Conservation (phyloP, 345 rosid genomes). For the Pistacia atlantica region DNA sequence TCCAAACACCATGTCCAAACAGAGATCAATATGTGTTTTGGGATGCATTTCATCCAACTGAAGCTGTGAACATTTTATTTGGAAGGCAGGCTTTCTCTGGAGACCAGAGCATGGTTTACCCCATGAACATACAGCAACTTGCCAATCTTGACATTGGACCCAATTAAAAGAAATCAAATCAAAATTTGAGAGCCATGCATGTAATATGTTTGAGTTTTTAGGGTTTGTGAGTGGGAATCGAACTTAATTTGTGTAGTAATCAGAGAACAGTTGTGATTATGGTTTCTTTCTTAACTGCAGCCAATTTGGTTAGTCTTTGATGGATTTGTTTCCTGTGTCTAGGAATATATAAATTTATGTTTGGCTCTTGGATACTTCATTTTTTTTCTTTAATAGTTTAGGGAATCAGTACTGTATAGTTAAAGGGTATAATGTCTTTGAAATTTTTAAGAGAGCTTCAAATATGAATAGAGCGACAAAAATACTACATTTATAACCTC, state of each 20-base stretch:
- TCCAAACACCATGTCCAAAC: constrained; percentile 80
- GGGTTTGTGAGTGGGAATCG: neutral
- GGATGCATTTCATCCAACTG: constrained; percentile 99
- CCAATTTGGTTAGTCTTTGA: constrained; percentile 5
- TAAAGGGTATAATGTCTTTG: too few relatives aligned
- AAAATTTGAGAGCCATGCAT: neutral
- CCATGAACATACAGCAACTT: constrained; percentile 77
- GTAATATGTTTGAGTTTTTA: neutral
- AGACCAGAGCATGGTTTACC: constrained; percentile 54
- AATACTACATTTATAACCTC: too few relatives aligned
- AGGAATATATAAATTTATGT: neutral
- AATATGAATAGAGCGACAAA: too few relatives aligned
- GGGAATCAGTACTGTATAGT: too few relatives aligned
- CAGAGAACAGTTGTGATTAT: constrained; percentile 9
- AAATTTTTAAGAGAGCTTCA: neutral
- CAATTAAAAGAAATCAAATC: neutral
- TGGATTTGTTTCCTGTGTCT: neutral
- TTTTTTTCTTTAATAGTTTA: neutral
- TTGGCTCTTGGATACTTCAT: neutral
- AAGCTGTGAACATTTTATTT: constrained; percentile 81
- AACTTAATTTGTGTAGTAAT: neutral
- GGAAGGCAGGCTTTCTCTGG: constrained; percentile 75
- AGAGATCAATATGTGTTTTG: constrained; percentile 78
- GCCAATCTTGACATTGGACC: constrained; percentile 39
- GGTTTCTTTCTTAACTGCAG: neutral